Evolutionary conservation across 257 asterid genomes (phyloP).

Genomic region (Mitragyna speciosa): DNA sequence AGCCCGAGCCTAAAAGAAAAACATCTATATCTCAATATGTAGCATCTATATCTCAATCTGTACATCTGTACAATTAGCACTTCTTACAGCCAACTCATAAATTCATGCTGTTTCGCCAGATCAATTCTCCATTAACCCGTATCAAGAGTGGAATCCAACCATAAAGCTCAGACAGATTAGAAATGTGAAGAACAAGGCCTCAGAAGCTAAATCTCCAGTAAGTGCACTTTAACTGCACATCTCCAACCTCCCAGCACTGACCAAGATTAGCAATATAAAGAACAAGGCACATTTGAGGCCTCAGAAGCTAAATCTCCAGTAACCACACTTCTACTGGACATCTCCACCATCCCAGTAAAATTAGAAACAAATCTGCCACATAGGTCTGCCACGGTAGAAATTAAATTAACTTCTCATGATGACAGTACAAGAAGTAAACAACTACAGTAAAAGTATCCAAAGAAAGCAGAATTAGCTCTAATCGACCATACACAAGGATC

Average conservation of each 20-base stretch:
- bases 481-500: neutral
- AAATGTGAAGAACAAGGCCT: neutral
- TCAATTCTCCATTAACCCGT: neutral
- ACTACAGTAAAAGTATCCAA: neutral
- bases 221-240: neutral
- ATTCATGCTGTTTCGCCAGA: neutral
- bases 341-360: too few relatives aligned
- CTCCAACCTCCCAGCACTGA: neutral
- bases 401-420: neutral
- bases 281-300: too few relatives aligned
- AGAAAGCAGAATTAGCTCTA: neutral
- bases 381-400: too few relatives aligned
- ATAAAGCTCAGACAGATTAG: slow-evolving; percentile 5
- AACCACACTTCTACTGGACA: too few relatives aligned
- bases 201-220: slow-evolving; percentile 1
- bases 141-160: neutral
- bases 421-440: neutral
- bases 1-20: too few relatives aligned
- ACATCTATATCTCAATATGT: neutral
- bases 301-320: too few relatives aligned
- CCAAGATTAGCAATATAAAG: too few relatives aligned
- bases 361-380: too few relatives aligned
- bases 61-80: neutral
- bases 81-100: neutral
- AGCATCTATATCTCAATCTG: neutral